Evolutionary conservation across 2,329 filamentous ascomycete species (phyloP).

Genomic region (Fusarium sp.): DNA sequence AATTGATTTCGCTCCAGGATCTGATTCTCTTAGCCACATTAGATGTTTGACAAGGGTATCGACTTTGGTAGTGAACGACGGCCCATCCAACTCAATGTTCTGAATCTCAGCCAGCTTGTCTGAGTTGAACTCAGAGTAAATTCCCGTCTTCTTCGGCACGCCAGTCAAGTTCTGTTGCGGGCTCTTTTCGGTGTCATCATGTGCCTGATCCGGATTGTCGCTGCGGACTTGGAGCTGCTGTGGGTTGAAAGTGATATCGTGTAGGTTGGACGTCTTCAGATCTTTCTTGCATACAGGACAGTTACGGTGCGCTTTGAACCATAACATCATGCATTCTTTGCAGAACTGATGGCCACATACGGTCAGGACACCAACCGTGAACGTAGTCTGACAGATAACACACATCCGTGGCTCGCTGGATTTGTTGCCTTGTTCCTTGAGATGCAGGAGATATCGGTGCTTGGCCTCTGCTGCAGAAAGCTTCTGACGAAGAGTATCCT

Average conservation of each 20-base stretch:
- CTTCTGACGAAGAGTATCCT: slow-evolving; percentile 63
- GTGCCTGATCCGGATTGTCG: slow-evolving; percentile 28
- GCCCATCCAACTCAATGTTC: slow-evolving; percentile 77
- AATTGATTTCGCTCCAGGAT: slow-evolving; percentile 89
- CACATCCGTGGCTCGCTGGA: slow-evolving; percentile 77
- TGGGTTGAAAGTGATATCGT: slow-evolving; percentile 87
- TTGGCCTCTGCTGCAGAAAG: slow-evolving; percentile 76
- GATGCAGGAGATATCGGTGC: slow-evolving; percentile 74
- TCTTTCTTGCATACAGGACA: slow-evolving; percentile 87
- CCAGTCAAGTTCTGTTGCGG: slow-evolving; percentile 32
- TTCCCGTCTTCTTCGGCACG: slow-evolving; percentile 57
- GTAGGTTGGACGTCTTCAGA: slow-evolving; percentile 75
- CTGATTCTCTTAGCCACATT: slow-evolving; percentile 84
- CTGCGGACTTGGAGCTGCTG: slow-evolving; percentile 75
- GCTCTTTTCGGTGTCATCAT: slow-evolving; percentile 16
- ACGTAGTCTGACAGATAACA: slow-evolving; percentile 84
- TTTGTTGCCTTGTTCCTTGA: slow-evolving; percentile 69
- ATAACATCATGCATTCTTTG: slow-evolving; percentile 84
- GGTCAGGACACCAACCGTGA: slow-evolving; percentile 84
- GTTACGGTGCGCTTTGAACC: slow-evolving; percentile 79
- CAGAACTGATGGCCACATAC: slow-evolving; percentile 94
- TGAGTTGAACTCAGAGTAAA: slow-evolving; percentile 82
- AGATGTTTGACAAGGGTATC: slow-evolving; percentile 86
- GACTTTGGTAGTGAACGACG: slow-evolving; percentile 89
- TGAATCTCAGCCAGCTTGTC: slow-evolving; percentile 83